Evolutionary conservation across 192 early-diverging fungal species (phyloP).

Genomic region (Coemansia sp.): DNA sequence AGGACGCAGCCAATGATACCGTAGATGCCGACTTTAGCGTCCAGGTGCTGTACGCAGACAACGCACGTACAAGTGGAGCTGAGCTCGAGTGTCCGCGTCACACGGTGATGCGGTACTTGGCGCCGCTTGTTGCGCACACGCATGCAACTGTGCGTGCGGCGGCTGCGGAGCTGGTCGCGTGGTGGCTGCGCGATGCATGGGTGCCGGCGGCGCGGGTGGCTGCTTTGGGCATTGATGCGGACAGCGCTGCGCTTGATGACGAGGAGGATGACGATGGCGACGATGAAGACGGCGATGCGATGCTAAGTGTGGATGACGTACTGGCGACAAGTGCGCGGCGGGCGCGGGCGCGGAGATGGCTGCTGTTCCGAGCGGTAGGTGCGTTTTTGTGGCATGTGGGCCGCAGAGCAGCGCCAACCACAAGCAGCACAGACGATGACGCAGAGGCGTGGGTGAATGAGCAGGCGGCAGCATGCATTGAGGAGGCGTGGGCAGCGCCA

Average conservation of each 20-base stretch:
- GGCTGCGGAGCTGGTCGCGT: conserved; percentile 61
- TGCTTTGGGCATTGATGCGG: conserved; percentile 25
- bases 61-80: background rate
- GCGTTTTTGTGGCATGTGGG: conserved; percentile 40
- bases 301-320: conserved; percentile 7
- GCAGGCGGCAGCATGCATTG: conserved; percentile 38
- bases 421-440: background rate
- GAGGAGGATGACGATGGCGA: conserved; percentile 6
- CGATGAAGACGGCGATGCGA: conserved; percentile 13
- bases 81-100: conserved; percentile 62
- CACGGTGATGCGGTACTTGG: conserved; percentile 52
- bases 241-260: conserved; percentile 5
- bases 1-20: background rate
- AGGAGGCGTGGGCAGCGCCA: conserved; percentile 39
- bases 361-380: conserved; percentile 30
- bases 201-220: conserved; percentile 26
- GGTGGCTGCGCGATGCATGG: conserved; percentile 55
- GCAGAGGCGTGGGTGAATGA: conserved; percentile 30
- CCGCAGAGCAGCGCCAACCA: background rate
- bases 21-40: background rate
- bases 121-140: conserved; percentile 70
- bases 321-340: conserved; percentile 6
- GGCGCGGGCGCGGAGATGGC: conserved; percentile 19
- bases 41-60: conserved; percentile 24
- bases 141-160: conserved; percentile 66